These are phyloP conservation scores for Fusarium zealandicum DNA, from an alignment of 2,329 filamentous ascomycete species.

Conservation along the genomic window DNA sequence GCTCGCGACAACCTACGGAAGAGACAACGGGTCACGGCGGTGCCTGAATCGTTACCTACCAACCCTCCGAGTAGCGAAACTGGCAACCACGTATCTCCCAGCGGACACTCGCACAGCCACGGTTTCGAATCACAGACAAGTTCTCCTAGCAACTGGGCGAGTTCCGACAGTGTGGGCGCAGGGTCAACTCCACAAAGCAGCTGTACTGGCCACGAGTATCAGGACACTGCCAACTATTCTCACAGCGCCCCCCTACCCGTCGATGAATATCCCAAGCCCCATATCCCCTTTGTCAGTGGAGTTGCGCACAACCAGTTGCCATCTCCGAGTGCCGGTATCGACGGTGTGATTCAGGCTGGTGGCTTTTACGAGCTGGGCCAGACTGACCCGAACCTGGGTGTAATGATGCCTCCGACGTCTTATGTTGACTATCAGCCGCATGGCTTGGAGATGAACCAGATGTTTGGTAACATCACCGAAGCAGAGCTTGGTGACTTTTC, in stretches of 20 bases:
- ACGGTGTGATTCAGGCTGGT: slow-evolving; percentile 19
- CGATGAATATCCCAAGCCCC: slow-evolving; percentile 8
- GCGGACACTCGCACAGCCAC: not conserved
- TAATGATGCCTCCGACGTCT: slow-evolving; percentile 12
- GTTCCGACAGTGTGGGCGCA: slow-evolving; percentile 13
- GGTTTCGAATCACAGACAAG: slow-evolving; percentile 19
- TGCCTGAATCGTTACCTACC: not conserved
- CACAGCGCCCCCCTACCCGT: not conserved
- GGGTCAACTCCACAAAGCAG: slow-evolving; percentile 30
- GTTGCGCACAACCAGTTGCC: slow-evolving; percentile 7
- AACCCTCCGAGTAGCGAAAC: not conserved
- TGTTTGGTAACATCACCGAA: slow-evolving; percentile 31
- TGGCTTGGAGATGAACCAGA: slow-evolving; percentile 17
- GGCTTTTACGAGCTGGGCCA: slow-evolving; percentile 17
- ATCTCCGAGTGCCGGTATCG: slow-evolving; percentile 27
- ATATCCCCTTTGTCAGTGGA: not conserved
- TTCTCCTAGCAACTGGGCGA: slow-evolving; percentile 25
- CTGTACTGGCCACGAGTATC: slow-evolving; percentile 9
- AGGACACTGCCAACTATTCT: slow-evolving; percentile 8
- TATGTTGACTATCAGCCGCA: slow-evolving; percentile 23
- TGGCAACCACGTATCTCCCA: slow-evolving; percentile 8
- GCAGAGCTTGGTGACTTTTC: slow-evolving; percentile 35
- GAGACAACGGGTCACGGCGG: slow-evolving; percentile 15
- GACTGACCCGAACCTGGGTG: slow-evolving; percentile 1
- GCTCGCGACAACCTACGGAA: slow-evolving; percentile 15